Base-by-base conservation (phyloP, 495 filamentous ascomycete genomes). In the Xylaria cubensis region DNA sequence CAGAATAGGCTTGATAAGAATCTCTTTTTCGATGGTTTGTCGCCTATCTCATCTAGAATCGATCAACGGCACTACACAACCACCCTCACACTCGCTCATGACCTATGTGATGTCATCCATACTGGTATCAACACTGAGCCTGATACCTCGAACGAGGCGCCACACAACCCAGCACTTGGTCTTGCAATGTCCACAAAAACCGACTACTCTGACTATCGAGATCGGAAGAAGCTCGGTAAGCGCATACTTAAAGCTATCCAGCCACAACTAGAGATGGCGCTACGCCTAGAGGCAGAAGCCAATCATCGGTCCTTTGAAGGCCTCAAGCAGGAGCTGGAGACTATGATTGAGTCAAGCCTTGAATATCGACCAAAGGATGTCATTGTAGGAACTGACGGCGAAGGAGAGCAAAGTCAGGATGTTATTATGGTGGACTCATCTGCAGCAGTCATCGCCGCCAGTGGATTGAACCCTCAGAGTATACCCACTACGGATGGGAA, bases 201-300 rank as follows among this genome's bases (percentile, higher is more conserved):
- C 56, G 80, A 77, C 70, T 82, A 77, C 46, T 75, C 77, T 26
- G 84, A 83, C 51, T 75, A 73, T 41, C 76, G 75, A 51, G 80
- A 84, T 66, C 86, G 93, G 24, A 90, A 84, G 69, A 79, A 90
- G 76, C 82, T 93, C 36, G 95, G 92, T 17, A 97, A 95, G 78
- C 87, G 93, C 55, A 94, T 98, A 64, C 86, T 97, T 71, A 94
- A 93, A 79, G 87, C 89, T 4, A 86, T 97, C 32, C 92, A 96
- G 77, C 88, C 89, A 21, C 86, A 89, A 50, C 83, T 97, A 8
- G 93, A 97, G 79, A 88, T 90, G 58, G 93, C 94, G 3, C 82
- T 92, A 55, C 86, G 87, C 64, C 93, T 92, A 48, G 95, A 98
- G 80, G 90, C 91, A 51, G 94, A 97, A 56, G 83, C 97, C 10